Conservation (phyloP, 1,284 basidiomycete species). For the Xanthoconium separans region DNA sequence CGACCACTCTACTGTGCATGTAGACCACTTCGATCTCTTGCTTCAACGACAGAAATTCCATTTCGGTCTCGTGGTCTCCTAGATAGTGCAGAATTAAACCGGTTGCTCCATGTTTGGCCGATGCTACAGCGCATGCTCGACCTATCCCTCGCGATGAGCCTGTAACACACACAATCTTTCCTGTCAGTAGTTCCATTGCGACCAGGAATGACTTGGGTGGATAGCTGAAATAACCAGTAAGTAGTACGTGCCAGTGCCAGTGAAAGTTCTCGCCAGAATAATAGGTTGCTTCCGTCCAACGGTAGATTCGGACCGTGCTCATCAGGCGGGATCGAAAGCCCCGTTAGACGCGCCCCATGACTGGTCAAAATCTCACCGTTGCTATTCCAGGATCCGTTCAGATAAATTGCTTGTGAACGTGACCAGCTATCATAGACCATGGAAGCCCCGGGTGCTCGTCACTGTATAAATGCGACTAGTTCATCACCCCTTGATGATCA, state of each 20-base stretch:
- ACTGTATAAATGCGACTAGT: slow-evolving; percentile 10
- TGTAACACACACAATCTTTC: slow-evolving; percentile 70
- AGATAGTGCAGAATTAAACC: slow-evolving; percentile 23
- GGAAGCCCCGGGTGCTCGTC: neutral
- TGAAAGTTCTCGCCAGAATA: too few species aligned
- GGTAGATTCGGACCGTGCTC: neutral
- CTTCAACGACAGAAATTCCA: slow-evolving; percentile 40
- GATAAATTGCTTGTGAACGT: slow-evolving; percentile 13
- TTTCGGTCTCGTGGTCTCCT: slow-evolving; percentile 56
- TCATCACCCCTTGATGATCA: neutral
- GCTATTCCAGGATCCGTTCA: slow-evolving; percentile 10
- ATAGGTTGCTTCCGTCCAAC: neutral
- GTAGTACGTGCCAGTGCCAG: neutral
- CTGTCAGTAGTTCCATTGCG: slow-evolving; percentile 49
- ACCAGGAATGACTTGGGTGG: neutral
- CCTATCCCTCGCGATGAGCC: slow-evolving; percentile 83
- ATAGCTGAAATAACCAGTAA: neutral
- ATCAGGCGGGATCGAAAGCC: neutral
- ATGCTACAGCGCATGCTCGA: slow-evolving; percentile 67
- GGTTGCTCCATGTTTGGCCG: slow-evolving; percentile 44
- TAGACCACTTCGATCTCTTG: neutral
- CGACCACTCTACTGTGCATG: slow-evolving; percentile 16
- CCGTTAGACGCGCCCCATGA: slow-evolving; percentile 18
- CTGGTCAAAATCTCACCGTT: slow-evolving; percentile 13
- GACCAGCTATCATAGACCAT: slow-evolving; percentile 5